Percentiles rank a stretch among this genome's conserved stretches.
Evolutionary conservation across 1,284 basidiomycete genomes (phyloP).

Genomic region (Xerocomus amazonicus): DNA sequence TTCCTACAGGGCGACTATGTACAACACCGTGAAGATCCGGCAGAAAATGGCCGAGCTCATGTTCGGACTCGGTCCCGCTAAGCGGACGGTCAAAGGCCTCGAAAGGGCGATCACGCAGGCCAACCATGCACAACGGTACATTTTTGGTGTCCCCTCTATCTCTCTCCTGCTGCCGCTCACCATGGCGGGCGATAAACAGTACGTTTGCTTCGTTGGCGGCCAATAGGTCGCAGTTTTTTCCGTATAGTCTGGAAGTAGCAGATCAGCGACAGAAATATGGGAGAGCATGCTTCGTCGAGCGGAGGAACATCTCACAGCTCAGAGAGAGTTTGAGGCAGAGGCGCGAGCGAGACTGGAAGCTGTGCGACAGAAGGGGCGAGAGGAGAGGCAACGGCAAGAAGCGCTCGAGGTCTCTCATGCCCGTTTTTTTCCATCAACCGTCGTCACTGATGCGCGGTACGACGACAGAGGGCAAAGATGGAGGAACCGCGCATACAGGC

Average conservation of each 20-base stretch:
- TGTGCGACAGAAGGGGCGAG: conserved; percentile 64
- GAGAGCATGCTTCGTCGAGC: no score
- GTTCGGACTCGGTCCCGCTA: conserved; percentile 66
- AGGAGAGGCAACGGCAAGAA: conserved; percentile 60
- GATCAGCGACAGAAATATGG: no score
- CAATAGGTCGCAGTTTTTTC: conserved; percentile 67
- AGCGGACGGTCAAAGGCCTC: conserved; percentile 78
- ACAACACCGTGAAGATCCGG: conserved; percentile 96
- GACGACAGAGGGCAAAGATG: no score
- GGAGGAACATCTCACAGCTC: no score
- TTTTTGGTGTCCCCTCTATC: conserved; percentile 28
- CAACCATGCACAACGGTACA: no score
- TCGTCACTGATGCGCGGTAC: no score
- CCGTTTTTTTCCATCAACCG: no score
- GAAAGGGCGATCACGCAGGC: conserved; percentile 76
- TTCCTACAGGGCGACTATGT: conserved; percentile 85
- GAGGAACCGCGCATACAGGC: conserved; percentile 55
- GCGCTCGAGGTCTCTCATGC: conserved; percentile 50
- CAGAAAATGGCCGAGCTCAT: conserved; percentile 92
- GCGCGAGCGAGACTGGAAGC: no score
- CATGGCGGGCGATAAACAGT: conserved; percentile 42
- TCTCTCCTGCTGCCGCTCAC: background rate
- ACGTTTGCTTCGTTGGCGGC: conserved; percentile 79
- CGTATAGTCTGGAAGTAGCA: conserved; percentile 83
- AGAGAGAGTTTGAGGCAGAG: no score